phyloP scores from a whole-genome alignment of 805 yeast genomes.

The Pichia heedii region DNA sequence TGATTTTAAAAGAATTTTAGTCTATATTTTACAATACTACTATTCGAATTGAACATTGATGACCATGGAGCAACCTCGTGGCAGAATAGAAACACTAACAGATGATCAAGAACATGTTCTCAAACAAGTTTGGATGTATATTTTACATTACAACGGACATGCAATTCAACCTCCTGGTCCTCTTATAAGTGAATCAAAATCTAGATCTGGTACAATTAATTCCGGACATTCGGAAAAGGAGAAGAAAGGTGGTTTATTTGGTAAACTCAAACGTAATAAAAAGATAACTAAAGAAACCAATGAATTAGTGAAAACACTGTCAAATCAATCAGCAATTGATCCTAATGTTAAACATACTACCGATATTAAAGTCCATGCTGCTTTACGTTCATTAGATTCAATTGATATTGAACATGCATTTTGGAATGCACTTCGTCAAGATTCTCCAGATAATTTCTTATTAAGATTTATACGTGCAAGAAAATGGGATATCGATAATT shows the following conservation, averaged over 20 bases:
- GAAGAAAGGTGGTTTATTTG: conserved; percentile 28
- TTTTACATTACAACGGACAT: conserved; percentile 53
- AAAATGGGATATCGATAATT: conserved; percentile 67
- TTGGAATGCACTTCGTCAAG: conserved; percentile 60
- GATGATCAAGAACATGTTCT: conserved; percentile 52
- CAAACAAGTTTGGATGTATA: conserved; percentile 65
- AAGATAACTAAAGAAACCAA: conserved; percentile 6
- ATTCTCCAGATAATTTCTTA: conserved; percentile 70
- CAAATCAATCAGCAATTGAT: conserved; percentile 18
- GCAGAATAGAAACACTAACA: conserved; percentile 38
- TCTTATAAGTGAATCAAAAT: conserved; percentile 2
- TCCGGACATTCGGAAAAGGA: conserved; percentile 21
- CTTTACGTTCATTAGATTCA: conserved; percentile 44
- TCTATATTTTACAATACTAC: too few relatives aligned
- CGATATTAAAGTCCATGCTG: conserved; percentile 35
- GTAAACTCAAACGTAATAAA: conserved; percentile 20
- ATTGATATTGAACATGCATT: conserved; percentile 41
- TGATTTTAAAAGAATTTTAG: too few relatives aligned
- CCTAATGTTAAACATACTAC: conserved; percentile 24
- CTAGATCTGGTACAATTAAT: conserved; percentile 2
- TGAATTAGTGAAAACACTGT: conserved; percentile 13
- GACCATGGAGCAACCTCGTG: conserved; percentile 21
- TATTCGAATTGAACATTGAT: too few relatives aligned
- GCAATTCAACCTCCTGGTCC: conserved; percentile 21
- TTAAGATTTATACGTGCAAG: conserved; percentile 80